A percentile compares a stretch with the other conserved stretches of the same genome.
These are phyloP conservation scores for Acacia concinna DNA, from an alignment of 331 rosid species.

Conservation along the genomic window DNA sequence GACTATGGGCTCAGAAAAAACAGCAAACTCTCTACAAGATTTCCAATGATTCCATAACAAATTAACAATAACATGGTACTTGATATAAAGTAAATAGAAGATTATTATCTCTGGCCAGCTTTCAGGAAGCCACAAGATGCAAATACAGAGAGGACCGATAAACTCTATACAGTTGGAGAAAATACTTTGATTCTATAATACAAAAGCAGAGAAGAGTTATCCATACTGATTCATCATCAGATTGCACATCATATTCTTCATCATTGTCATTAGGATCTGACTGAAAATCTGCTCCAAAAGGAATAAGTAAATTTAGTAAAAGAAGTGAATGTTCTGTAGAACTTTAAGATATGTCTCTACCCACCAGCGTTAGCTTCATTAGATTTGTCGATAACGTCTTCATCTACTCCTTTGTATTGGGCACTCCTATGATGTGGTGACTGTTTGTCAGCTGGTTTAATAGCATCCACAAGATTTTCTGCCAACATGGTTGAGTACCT, in stretches of 20 bases:
- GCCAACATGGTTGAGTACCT: constrained; percentile 99
- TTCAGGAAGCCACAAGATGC: constrained; percentile 9
- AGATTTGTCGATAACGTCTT: constrained; percentile 43
- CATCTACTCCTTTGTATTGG: constrained; percentile 44
- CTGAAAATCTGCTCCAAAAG: constrained; percentile 46
- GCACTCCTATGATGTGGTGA: constrained; percentile 39
- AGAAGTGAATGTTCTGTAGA: constrained; percentile 19
- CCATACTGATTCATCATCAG: constrained; percentile 72
- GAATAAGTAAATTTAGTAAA: constrained; percentile 26
- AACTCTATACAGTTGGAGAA: neutral
- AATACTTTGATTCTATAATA: neutral
- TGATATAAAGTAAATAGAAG: constrained; percentile 20
- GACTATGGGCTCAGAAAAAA: constrained; percentile 23
- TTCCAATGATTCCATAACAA: constrained; percentile 23
- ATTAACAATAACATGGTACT: neutral
- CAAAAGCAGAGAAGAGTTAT: constrained; percentile 3
- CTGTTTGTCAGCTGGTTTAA: constrained; percentile 57
- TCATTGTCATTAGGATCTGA: constrained; percentile 59
- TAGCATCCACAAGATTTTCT: constrained; percentile 82
- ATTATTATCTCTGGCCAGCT: constrained; percentile 8
- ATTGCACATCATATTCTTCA: constrained; percentile 62
- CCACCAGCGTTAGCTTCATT: constrained; percentile 59
- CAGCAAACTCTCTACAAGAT: neutral
- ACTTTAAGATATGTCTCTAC: constrained; percentile 35
- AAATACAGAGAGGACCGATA: constrained; percentile 22